Base-by-base conservation (phyloP, 1,139 yeast species). In the Suhomyces guaymorum region DNA sequence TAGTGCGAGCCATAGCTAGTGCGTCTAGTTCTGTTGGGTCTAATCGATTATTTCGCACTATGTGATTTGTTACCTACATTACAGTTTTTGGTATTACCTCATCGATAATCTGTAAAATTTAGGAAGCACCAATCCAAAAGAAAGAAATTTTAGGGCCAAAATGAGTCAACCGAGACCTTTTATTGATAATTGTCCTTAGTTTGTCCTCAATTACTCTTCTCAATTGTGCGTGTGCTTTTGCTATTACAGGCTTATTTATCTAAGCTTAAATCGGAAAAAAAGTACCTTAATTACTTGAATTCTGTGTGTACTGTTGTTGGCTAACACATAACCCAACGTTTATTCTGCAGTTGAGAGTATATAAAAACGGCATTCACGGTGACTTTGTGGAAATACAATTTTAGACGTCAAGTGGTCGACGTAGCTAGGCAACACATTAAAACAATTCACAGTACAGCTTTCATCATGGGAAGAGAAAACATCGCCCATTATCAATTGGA, bases 381-480 rank as follows among this genome's bases (percentile, higher is more conserved):
- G 40, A 29, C 37, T 26, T 27, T 30, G 26, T 33, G 25, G 37
- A 37, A 33, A 24, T 18, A 21, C 20, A 26, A 22, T 26, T 4
- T 31, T 11, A 30, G 24, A 24, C 40, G 40, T 31, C 40, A 37
- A 33, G 22, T 30, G 21, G 30, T 32, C 28, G 36, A 29, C 36
- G 33, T 33, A 20, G 37, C 30, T 18, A 24, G 31, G 17, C 32
- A 33, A 25, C 25, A 27, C 12, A 20, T 27, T 13, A 24, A 35
- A 25, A 11, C 33, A 15, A 35, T 38, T 24, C 30, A 24, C 18
- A 24, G 21, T 13, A 21, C 39, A 11, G 21, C 39, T 19, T 26
- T 20, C 29, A 55, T 26, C 27, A 69, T 69, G 75, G 75, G 75
- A 13, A 64, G 73, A 56, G 71, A 67, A 45, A 69, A 68, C 46